Percentiles rank a stretch among this genome's conserved stretches.
Conservation (phyloP, 805 yeast species). For the Saccharomycopsis oosterbeekiorum region DNA sequence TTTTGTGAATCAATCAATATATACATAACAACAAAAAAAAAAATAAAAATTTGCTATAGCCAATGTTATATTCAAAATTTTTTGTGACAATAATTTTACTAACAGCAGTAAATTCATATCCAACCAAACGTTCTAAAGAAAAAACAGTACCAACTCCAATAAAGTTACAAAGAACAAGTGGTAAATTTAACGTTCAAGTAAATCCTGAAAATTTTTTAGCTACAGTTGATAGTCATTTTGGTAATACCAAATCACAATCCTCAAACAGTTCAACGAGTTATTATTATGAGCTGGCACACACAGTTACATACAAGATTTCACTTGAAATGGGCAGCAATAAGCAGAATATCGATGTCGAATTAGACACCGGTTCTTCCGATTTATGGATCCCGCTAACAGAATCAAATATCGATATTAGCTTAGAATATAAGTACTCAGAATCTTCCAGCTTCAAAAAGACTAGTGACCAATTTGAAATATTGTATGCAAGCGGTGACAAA, state of each 20-base stretch:
- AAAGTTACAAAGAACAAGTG: background rate
- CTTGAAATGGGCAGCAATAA: slow-evolving; percentile 5
- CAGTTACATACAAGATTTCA: background rate
- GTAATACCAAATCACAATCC: background rate
- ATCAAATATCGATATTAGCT: background rate
- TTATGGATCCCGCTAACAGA: slow-evolving; percentile 25
- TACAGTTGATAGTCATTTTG: background rate
- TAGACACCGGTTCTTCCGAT: slow-evolving; percentile 29
- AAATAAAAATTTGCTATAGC: background rate
- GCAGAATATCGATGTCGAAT: slow-evolving; percentile 14
- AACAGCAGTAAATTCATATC: background rate
- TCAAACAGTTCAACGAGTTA: background rate
- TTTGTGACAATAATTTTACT: background rate
- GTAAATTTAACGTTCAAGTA: background rate
- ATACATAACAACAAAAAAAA: too few relatives aligned
- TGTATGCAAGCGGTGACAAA: slow-evolving; percentile 12
- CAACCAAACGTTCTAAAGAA: background rate
- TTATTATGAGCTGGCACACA: background rate
- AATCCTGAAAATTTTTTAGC: background rate
- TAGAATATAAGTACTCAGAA: background rate
- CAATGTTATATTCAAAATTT: background rate
- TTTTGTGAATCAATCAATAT: too few relatives aligned
- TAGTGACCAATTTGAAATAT: background rate
- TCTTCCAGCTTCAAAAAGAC: slow-evolving; percentile 1
- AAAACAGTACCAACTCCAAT: background rate